phyloP scores from a whole-genome alignment of 1,284 basidiomycete species.

The Agroathelia rolfsii region DNA sequence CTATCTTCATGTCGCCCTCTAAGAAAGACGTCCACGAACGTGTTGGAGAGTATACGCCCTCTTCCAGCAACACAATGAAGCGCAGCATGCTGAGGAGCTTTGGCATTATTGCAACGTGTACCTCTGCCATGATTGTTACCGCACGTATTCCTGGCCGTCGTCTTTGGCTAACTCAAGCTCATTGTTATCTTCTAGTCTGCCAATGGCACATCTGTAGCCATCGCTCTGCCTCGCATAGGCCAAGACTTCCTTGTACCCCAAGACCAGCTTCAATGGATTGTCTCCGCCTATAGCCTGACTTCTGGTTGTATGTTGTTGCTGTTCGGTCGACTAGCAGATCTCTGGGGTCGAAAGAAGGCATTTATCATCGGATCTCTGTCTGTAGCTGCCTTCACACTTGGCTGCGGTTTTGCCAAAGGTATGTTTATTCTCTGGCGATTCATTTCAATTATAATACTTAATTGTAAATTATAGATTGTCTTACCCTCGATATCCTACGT shows the following conservation, averaged over 20 bases:
- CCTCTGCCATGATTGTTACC: conserved; percentile 45
- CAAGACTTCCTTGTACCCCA: conserved; percentile 36
- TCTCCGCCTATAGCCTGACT: conserved; percentile 30
- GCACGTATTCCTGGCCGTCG: conserved; percentile 22
- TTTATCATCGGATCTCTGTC: conserved; percentile 46
- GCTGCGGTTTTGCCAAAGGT: conserved; percentile 45
- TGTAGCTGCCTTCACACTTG: conserved; percentile 39
- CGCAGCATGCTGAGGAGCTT: too few relatives aligned
- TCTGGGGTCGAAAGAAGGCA: conserved; percentile 56
- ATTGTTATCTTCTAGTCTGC: conserved; percentile 23
- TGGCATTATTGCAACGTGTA: conserved; percentile 40
- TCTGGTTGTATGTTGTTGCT: conserved; percentile 62
- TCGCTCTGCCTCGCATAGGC: conserved; percentile 57
- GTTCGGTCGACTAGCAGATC: conserved; percentile 62
- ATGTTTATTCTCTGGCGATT: conserved; percentile 12
- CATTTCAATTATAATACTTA: not conserved
- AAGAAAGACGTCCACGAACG: too few relatives aligned
- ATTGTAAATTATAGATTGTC: conserved; percentile 28
- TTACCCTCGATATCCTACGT: conserved; percentile 54
- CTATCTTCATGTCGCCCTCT: too few relatives aligned
- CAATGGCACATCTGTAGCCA: conserved; percentile 35
- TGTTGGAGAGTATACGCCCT: too few relatives aligned
- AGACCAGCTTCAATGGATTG: conserved; percentile 56
- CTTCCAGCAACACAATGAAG: too few relatives aligned
- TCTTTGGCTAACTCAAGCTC: not conserved